Evolutionary conservation across 352 stramenopile species (phyloP), one percentile per base, ranked within the genome.

Genomic region (Plasmopara viticola): DNA sequence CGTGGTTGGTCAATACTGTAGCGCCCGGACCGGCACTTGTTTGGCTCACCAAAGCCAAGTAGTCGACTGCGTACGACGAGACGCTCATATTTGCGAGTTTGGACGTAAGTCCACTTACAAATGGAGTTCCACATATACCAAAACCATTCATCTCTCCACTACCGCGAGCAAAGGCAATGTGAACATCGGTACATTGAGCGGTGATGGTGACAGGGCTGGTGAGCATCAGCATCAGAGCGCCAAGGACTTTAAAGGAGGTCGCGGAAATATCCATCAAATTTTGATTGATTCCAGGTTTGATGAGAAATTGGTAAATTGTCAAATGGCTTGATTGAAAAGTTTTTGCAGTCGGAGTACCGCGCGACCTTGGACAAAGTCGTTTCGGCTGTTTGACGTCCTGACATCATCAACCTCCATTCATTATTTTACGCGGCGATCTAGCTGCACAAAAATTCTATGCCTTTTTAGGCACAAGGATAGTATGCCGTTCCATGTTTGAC

Each of bases 1-100:
- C 55, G 17, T 71, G 55, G 48, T 66, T 69, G 42, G 58, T 63
- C 62, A 75, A 63, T 30, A 63, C 66, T 10, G 58, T 72, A 31
- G 62, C 62, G 6, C 56, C 58, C 2, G 65, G 47, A 0, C 62
- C 51, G 2, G 52, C 60, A 14, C 53, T 68, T 2, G 53, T 65
- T 29, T 66, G 56, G 10, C 58, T 48, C 10, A 50, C 31, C 0
- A 54, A 57, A 0, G 66, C 62, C 10, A 46, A 18, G 44, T 75
- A 75, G 29, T 44, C 35, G 10, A 70, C 62, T 0, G 62, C 62
- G 45, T 75, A 70, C 2, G 58, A 64, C 12, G 49, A 62, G 33
- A 72, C 58, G 47, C 51, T 68, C 58, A 64, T 71, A 39, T 62
- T 58, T 0, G 8, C 8, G 13, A 74, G 54, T 6, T 48, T 28